These are phyloP conservation scores for Euphorbia schlechtendalii DNA, from an alignment of 441 rosid genomes.

Conservation along the genomic window DNA sequence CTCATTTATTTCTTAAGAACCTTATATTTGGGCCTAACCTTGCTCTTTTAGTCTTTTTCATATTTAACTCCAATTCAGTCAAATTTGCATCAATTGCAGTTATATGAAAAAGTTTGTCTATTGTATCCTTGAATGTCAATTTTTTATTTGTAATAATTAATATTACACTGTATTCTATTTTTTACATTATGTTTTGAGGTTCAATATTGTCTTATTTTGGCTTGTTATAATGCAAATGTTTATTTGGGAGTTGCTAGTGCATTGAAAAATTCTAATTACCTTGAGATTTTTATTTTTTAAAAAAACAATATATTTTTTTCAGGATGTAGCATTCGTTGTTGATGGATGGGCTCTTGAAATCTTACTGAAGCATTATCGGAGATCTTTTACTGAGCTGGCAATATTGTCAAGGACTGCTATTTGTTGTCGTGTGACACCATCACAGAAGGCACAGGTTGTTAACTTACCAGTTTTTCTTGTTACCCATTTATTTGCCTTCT, in stretches of 20 bases:
- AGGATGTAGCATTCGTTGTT: constrained; percentile 96
- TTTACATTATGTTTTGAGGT: neutral
- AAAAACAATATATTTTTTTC: neutral
- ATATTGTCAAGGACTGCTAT: constrained; percentile 96
- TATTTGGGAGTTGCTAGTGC: too few relatives aligned
- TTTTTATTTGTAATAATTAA: neutral
- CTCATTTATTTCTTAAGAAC: neutral
- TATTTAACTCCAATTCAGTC: neutral
- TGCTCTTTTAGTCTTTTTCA: neutral
- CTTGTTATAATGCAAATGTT: too few relatives aligned
- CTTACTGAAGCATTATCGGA: constrained; percentile 70
- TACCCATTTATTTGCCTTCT: constrained; percentile 8
- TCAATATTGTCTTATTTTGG: neutral
- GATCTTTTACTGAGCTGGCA: constrained; percentile 90
- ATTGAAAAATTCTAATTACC: too few relatives aligned
- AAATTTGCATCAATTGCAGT: too few relatives aligned
- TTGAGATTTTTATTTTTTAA: too few relatives aligned
- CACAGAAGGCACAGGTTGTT: constrained; percentile 95
- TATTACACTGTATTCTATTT: neutral
- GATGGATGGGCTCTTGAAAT: constrained; percentile 99
- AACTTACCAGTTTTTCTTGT: constrained; percentile 15
- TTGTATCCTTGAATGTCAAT: neutral
- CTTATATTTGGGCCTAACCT: neutral
- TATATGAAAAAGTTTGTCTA: neutral
- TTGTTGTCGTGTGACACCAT: constrained; percentile 98